phyloP scores from a whole-genome alignment of 2,329 filamentous ascomycete genomes.

The Beauveria caledonica region DNA sequence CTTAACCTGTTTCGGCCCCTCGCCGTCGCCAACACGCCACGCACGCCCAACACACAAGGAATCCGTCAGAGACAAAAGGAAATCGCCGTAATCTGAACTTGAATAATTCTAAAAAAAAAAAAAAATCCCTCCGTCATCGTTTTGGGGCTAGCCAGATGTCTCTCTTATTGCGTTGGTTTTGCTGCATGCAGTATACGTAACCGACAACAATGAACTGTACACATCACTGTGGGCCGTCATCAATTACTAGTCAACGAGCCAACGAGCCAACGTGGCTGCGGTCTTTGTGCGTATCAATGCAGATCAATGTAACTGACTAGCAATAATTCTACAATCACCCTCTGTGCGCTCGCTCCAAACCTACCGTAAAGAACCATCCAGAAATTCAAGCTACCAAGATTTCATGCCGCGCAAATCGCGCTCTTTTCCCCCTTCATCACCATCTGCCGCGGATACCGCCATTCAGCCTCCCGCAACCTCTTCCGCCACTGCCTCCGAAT shows the following conservation, averaged over 20 bases:
- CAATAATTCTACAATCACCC: background rate
- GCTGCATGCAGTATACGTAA: no score
- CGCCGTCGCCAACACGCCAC: background rate
- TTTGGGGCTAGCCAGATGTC: background rate
- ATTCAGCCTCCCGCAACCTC: background rate
- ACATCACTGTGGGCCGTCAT: background rate
- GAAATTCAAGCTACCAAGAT: background rate
- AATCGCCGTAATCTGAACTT: background rate
- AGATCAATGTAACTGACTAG: no score
- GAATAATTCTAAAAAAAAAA: background rate
- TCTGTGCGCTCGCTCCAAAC: background rate
- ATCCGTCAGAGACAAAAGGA: background rate
- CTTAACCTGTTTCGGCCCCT: background rate
- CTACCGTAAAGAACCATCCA: no score
- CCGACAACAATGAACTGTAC: no score
- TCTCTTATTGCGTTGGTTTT: no score
- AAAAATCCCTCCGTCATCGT: background rate
- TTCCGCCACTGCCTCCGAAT: background rate
- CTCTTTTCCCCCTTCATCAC: background rate
- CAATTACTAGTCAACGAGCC: background rate
- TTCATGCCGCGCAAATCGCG: background rate
- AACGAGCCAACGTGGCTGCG: background rate
- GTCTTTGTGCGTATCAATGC: conserved; percentile 1
- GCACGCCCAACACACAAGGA: background rate
- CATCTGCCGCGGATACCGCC: background rate